These are phyloP conservation scores for Trichothecium roseum DNA, from an alignment of 2,329 filamentous ascomycete genomes.

Conservation along the genomic window DNA sequence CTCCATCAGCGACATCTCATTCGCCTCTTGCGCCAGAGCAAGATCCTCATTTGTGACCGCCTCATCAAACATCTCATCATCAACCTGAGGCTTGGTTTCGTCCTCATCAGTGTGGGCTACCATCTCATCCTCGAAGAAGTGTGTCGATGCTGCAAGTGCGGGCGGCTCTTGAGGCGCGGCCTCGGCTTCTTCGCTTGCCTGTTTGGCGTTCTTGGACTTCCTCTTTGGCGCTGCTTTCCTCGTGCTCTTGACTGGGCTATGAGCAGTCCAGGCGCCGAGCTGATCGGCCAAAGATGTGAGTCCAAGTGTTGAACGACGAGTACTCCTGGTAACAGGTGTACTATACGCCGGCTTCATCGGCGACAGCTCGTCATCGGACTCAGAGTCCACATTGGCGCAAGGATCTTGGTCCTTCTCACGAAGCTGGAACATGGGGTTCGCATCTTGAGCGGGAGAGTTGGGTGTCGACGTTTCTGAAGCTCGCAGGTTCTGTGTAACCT, in stretches of 20 bases:
- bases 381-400: constrained; percentile 33
- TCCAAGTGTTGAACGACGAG: constrained; percentile 28
- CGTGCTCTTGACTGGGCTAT: constrained; percentile 36
- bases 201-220: neutral
- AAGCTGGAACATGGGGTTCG: constrained; percentile 23
- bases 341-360: constrained; percentile 21
- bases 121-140: constrained; percentile 56
- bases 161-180: neutral
- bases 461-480: neutral
- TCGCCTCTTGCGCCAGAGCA: constrained; percentile 45
- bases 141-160: constrained; percentile 5
- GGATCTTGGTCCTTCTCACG: constrained; percentile 36
- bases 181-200: neutral
- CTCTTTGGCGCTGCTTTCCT: constrained; percentile 25
- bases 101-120: constrained; percentile 17
- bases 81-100: constrained; percentile 1
- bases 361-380: constrained; percentile 42
- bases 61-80: constrained; percentile 26
- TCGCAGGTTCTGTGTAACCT: too few species aligned
- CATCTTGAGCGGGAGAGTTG: neutral
- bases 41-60: constrained; percentile 45
- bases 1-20: constrained; percentile 48
- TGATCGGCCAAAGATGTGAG: constrained; percentile 56
- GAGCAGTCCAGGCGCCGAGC: constrained; percentile 51
- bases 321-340: constrained; percentile 29